These are phyloP conservation scores for Vararia minispora DNA, from an alignment of 768 basidiomycete species.

Conservation along the genomic window DNA sequence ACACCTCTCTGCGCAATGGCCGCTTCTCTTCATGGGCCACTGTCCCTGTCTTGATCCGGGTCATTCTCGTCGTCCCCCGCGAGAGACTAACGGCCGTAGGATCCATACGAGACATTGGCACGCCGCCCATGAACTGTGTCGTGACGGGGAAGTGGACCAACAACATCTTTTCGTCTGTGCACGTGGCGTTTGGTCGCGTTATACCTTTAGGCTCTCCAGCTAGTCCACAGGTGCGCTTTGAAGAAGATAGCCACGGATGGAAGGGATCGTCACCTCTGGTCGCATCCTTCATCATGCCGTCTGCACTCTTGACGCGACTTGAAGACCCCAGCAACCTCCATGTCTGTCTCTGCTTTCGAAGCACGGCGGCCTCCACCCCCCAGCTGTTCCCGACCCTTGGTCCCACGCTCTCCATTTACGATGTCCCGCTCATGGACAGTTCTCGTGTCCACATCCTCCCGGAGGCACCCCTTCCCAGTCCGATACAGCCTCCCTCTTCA, in stretches of 20 bases:
- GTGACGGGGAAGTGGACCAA: conserved; percentile 14
- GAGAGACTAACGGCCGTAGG: conserved; percentile 20
- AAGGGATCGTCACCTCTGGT: conserved; percentile 10
- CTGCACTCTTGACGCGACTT: conserved; percentile 14
- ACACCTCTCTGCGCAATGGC: conserved; percentile 2
- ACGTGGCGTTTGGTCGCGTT: conserved; percentile 15
- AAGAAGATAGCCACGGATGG: conserved; percentile 11
- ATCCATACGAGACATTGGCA: conserved; percentile 11
- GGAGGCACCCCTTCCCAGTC: conserved; percentile 11
- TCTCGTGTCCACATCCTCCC: conserved; percentile 15
- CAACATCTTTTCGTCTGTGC: conserved; percentile 20
- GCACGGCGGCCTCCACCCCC: conserved; percentile 13
- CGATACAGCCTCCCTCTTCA: neutral
- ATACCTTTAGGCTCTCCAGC: conserved; percentile 7
- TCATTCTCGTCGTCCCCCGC: conserved; percentile 27
- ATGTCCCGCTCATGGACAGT: conserved; percentile 11
- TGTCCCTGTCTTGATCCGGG: conserved; percentile 27
- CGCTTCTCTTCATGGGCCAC: conserved; percentile 15
- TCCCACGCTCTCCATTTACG: conserved; percentile 12
- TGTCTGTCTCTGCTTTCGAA: conserved; percentile 17
- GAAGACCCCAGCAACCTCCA: conserved; percentile 4
- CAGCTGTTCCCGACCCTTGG: conserved; percentile 22
- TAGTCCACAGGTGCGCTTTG: conserved; percentile 8
- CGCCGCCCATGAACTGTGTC: conserved; percentile 19
- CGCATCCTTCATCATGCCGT: conserved; percentile 19